Base-by-base conservation (phyloP, 2,329 filamentous ascomycete species). In the Fusarium sulawesiense region DNA sequence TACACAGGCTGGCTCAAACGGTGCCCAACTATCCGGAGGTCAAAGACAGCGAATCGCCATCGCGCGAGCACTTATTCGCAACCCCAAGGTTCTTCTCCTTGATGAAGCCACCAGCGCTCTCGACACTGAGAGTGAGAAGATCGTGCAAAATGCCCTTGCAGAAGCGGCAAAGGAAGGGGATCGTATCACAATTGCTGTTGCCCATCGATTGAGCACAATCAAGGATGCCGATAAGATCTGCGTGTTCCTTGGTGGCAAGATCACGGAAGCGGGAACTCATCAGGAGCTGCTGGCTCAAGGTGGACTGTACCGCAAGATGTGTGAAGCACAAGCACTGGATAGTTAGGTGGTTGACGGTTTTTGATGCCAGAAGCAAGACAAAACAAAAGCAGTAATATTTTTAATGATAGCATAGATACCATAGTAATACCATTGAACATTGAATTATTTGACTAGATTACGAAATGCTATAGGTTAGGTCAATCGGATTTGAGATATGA, bases 171-270 rank as follows among this genome's bases (percentile, higher is more conserved):
- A 97, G 44, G 86, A 88, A 68, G 93, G 93, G 34, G 91, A 75
- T 44, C 72, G 73, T 16, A 75, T 74, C 41, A 75, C 73, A 7
- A 63, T 75, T 45, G 73, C 73, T 91, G 97, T 98, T 74, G 95
- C 94, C 2, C 94, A 98, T 81, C 89, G 95, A 44, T 85, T 98
- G 7, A 96, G 92, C 7, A 98, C 94, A 0, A 97, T 98, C 80
- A 97, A 97, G 80, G 84, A 89, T 57, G 87, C 87, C 0, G 86
- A 90, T 73, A 77, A 83, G 7, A 91, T 91, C 25, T 89, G 87
- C 66, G 88, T 91, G 0, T 89, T 91, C 74, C 85, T 88, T 10
- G 80, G 83, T 5, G 86, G 86, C 7, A 82, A 79, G 32, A 84
- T 91, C 56, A 80, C 88, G 4, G 89, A 90, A 72, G 78, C 80